phyloP scores from a whole-genome alignment of 1,139 yeast genomes.

The Williopsis jadinii region DNA sequence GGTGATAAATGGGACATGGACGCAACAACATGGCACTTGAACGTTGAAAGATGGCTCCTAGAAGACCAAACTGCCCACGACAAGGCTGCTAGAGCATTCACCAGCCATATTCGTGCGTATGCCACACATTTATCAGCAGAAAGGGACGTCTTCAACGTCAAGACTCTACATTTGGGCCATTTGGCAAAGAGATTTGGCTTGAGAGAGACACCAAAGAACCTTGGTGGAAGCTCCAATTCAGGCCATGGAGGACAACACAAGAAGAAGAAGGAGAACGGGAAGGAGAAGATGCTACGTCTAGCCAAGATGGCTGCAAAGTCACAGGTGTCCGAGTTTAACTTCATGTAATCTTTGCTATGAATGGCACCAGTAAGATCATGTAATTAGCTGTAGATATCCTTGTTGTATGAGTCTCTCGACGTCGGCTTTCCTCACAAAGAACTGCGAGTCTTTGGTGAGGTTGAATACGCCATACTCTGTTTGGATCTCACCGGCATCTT shows the following conservation, averaged over 20 bases:
- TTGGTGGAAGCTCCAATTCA: slow-evolving; percentile 36
- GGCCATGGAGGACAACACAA: slow-evolving; percentile 16
- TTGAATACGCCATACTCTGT: slow-evolving; percentile 97
- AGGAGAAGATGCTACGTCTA: slow-evolving; percentile 66
- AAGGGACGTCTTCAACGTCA: slow-evolving; percentile 71
- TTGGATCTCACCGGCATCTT: slow-evolving; percentile 95
- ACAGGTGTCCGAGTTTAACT: slow-evolving; percentile 69
- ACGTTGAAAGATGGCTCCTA: slow-evolving; percentile 80
- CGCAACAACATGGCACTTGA: slow-evolving; percentile 95
- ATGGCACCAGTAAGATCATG: neutral
- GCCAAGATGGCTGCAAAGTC: slow-evolving; percentile 67
- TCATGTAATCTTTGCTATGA: slow-evolving; percentile 19
- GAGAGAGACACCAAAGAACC: slow-evolving; percentile 85
- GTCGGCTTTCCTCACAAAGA: slow-evolving; percentile 88
- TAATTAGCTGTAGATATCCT: slow-evolving; percentile 76
- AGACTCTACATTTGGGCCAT: slow-evolving; percentile 84
- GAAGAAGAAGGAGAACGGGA: slow-evolving; percentile 51
- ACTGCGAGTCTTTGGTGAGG: slow-evolving; percentile 90
- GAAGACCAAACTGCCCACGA: slow-evolving; percentile 58
- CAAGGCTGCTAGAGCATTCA: slow-evolving; percentile 68
- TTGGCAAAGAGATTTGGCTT: slow-evolving; percentile 91
- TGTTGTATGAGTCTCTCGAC: slow-evolving; percentile 92
- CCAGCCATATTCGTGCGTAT: slow-evolving; percentile 88
- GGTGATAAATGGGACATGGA: slow-evolving; percentile 76
- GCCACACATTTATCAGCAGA: slow-evolving; percentile 90